phyloP scores from a whole-genome alignment of 148 eudicot genomes.

The Chenopodium quinoa region DNA sequence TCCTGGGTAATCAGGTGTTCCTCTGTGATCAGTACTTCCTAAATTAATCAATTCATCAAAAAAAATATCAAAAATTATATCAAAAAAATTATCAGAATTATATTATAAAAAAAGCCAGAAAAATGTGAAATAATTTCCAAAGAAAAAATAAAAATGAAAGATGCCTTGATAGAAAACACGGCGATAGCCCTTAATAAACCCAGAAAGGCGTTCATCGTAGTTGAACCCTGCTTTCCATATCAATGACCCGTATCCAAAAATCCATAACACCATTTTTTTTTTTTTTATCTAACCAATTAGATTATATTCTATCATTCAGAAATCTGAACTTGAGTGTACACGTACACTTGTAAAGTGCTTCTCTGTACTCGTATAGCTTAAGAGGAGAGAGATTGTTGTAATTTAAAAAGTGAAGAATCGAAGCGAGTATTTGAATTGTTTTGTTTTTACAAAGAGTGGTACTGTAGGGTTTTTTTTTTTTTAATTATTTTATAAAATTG shows the following conservation, averaged over 20 bases:
- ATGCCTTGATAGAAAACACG: slow-evolving; percentile 91
- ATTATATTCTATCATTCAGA: no score
- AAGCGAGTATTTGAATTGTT: no score
- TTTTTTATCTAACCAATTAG: no score
- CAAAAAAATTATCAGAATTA: background rate
- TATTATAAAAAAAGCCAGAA: background rate
- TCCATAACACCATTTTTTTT: slow-evolving; percentile 76
- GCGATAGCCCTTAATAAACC: slow-evolving; percentile 81
- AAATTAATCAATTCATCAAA: slow-evolving; percentile 15
- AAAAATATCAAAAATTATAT: background rate
- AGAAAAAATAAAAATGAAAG: background rate
- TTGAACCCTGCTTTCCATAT: slow-evolving; percentile 94
- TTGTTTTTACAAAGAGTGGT: no score
- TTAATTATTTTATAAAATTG: no score
- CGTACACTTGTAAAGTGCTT: no score
- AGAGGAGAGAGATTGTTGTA: no score
- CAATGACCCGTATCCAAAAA: slow-evolving; percentile 91
- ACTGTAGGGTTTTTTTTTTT: no score
- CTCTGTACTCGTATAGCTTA: no score
- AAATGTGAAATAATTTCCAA: background rate
- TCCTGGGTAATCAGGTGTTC: slow-evolving; percentile 86
- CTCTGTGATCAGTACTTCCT: slow-evolving; percentile 99
- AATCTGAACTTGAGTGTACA: no score
- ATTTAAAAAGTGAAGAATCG: no score
- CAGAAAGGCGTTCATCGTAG: slow-evolving; percentile 73